Evolutionary conservation across 805 yeast genomes (phyloP).

Genomic region (Saturnispora ahearnii): DNA sequence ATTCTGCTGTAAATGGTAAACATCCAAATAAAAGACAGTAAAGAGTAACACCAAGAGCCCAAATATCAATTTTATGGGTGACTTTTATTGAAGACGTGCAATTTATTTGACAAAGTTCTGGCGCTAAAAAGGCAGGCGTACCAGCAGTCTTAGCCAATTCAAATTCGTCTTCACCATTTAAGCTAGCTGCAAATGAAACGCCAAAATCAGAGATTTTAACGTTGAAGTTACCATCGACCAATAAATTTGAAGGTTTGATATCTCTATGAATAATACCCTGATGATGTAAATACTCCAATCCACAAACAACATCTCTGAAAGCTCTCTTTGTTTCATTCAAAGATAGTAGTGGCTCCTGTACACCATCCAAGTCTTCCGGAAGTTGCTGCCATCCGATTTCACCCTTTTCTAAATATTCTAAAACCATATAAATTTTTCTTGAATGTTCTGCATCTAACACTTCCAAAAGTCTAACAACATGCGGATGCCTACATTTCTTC

Average conservation of each 20-base stretch:
- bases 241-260: constrained; percentile 87
- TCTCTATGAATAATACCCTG: constrained; percentile 93
- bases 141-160: constrained; percentile 96
- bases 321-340: constrained; percentile 60
- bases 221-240: constrained; percentile 56
- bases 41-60: constrained; percentile 93
- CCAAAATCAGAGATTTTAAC: constrained; percentile 98
- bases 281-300: constrained; percentile 81
- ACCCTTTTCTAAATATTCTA: constrained; percentile 85
- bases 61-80: constrained; percentile 82
- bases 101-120: constrained; percentile 73
- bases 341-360: constrained; percentile 53
- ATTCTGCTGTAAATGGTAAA: constrained; percentile 81
- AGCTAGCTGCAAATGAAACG: constrained; percentile 61
- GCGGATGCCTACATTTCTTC: constrained; percentile 86
- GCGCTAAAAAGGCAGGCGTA: constrained; percentile 94
- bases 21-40: constrained; percentile 82
- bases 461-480: constrained; percentile 79
- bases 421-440: constrained; percentile 78
- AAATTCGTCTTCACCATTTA: constrained; percentile 50
- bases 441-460: constrained; percentile 81
- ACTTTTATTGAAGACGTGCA: constrained; percentile 40
- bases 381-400: constrained; percentile 75
- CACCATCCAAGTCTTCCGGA: constrained; percentile 18
- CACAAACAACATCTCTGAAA: constrained; percentile 75